Conservation (phyloP, 176 grass and related monocot genomes). For the Hordeum marinum region DNA sequence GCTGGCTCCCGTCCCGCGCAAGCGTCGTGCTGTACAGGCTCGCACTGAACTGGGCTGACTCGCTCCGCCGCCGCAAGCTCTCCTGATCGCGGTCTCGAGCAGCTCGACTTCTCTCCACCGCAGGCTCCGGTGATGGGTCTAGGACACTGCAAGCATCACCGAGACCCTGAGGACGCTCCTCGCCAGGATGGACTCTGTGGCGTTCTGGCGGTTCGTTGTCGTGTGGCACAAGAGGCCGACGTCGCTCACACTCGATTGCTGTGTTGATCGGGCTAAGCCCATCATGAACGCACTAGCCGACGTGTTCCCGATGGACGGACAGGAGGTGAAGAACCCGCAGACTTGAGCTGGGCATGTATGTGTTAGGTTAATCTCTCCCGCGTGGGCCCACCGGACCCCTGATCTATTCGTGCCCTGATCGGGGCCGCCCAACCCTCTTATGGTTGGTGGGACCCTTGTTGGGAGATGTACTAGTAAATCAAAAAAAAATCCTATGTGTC, state of each 20-base stretch:
- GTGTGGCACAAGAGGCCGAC: conserved; percentile 70
- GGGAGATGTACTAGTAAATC: no score
- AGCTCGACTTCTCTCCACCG: no score
- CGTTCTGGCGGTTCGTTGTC: conserved; percentile 61
- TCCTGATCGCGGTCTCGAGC: conserved; percentile 42
- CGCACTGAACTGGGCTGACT: conserved; percentile 42
- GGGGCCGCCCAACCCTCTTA: no score
- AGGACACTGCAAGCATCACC: conserved; percentile 12
- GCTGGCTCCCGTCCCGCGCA: conserved; percentile 43
- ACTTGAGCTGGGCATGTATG: conserved; percentile 73
- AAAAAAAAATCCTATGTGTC: no score
- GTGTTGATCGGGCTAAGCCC: conserved; percentile 80
- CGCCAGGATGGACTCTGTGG: conserved; percentile 60
- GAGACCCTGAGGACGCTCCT: conserved; percentile 48
- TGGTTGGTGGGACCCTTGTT: no score
- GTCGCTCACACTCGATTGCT: conserved; percentile 47
- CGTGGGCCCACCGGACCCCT: no score
- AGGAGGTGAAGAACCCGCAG: conserved; percentile 51
- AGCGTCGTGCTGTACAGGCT: conserved; percentile 45
- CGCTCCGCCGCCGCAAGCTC: conserved; percentile 49
- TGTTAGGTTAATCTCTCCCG: no score
- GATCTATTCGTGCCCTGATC: no score
- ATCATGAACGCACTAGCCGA: conserved; percentile 60
- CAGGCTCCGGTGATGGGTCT: background rate
- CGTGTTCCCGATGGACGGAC: conserved; percentile 70